Percentiles rank a stretch among this genome's conserved stretches.
Evolutionary conservation across 2,329 filamentous ascomycete genomes (phyloP).

Genomic region (Aureobasidium lini): DNA sequence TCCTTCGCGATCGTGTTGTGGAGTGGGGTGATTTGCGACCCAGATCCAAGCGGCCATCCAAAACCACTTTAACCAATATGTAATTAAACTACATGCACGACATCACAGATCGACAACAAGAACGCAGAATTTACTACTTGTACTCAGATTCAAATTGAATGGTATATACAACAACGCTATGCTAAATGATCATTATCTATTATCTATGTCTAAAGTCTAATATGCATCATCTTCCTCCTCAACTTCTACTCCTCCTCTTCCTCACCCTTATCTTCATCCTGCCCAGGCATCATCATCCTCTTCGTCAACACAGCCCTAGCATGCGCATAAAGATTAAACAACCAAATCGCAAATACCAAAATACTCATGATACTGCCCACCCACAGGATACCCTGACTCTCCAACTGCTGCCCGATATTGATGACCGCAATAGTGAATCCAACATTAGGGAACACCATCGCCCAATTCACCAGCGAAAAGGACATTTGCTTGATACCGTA

Average conservation of each 20-base stretch:
- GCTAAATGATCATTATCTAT: neutral
- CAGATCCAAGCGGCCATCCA: too few species aligned
- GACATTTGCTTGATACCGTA: constrained; percentile 19
- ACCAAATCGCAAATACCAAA: constrained; percentile 47
- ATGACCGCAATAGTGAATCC: constrained; percentile 56
- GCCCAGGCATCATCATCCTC: constrained; percentile 51
- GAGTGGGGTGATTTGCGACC: too few species aligned
- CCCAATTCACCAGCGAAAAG: constrained; percentile 43
- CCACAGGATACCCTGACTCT: constrained; percentile 46
- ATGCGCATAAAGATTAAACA: constrained; percentile 42
- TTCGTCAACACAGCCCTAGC: constrained; percentile 42
- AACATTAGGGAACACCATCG: constrained; percentile 59
- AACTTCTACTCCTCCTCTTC: neutral
- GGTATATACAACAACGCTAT: neutral
- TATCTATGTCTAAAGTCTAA: neutral
- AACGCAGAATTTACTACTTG: too few species aligned
- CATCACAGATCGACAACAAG: too few species aligned
- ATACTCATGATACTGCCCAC: constrained; percentile 51
- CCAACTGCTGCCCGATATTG: constrained; percentile 43
- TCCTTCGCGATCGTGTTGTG: too few species aligned
- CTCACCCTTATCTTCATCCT: constrained; percentile 49
- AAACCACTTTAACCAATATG: too few species aligned
- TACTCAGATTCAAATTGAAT: too few species aligned
- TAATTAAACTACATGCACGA: too few species aligned
- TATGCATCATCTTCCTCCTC: neutral